Evolutionary conservation across 2,329 filamentous ascomycete species (phyloP), one percentile per base, ranked within the genome.

Genomic region (Ophiognomonia clavigignenti-juglandacearum): DNA sequence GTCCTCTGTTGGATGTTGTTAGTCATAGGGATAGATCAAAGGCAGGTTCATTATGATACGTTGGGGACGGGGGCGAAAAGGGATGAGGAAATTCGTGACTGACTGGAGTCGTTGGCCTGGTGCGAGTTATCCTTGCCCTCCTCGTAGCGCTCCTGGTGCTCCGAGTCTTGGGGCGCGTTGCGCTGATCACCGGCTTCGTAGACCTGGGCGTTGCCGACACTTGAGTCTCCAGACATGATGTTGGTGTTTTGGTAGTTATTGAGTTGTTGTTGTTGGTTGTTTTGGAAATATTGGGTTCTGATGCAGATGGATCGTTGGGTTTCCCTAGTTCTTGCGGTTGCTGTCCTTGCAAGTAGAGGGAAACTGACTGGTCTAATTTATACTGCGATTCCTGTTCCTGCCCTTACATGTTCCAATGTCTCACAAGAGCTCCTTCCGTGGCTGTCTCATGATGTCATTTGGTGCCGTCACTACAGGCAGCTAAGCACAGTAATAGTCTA

Each of bases 151-250:
- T 77, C 70, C 27, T 51, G 41, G 13, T 48, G 29, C 32, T 75
- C 66, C 37, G 74, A 66, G 11, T 60, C 36, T 58, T 77, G 62
- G 49, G 79, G 75, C 51, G 67, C 63, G 63, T 82, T 88, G 58
- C 78, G 77, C 73, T 92, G 87, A 67, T 93, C 86, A 48, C 82
- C 84, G 47, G 76, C 82, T 69, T 91, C 85, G 69, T 93, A 91
- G 63, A 88, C 69, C 51, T 67, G 63, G 53, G 67, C 59, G 64
- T 72, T 75, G 56, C 87, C 87, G 62, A 92, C 86, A 61, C 73
- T 85, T 50, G 85, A 87, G 51, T 70, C 57, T 36, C 59, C 60
- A 27, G 64, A 63, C 65, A 67, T 68, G n/a, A 14, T 49, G 18
- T 23, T 37, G 34, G 18, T n/a, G n/a, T n/a, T n/a, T n/a, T n/a